Evolutionary conservation across 2,329 filamentous ascomycete genomes (phyloP).

Genomic region (Aspergillus flavus): DNA sequence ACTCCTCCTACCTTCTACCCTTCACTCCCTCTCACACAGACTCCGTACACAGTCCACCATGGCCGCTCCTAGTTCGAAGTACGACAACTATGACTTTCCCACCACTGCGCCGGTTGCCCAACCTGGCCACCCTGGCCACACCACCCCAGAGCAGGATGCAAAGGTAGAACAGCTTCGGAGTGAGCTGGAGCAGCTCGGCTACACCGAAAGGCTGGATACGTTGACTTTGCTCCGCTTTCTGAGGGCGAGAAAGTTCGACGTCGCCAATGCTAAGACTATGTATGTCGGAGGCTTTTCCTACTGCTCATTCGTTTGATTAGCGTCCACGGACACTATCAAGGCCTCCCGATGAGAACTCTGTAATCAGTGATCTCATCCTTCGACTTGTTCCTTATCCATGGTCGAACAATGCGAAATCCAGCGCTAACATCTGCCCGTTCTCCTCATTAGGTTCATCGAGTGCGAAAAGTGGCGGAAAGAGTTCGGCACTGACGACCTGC

Average conservation of each 20-base stretch:
- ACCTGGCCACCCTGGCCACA: conserved; percentile 83
- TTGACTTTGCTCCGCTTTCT: conserved; percentile 91
- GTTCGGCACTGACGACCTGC: conserved; percentile 79
- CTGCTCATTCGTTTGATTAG: not conserved
- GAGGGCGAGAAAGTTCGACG: conserved; percentile 92
- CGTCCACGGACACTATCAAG: not conserved
- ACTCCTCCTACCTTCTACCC: conserved; percentile 11
- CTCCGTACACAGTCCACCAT: conserved; percentile 27
- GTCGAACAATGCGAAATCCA: not conserved
- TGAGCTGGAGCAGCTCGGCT: conserved; percentile 81
- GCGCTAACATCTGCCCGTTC: conserved; percentile 15
- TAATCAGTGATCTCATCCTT: not conserved
- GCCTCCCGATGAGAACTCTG: not conserved
- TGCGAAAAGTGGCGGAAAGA: conserved; percentile 89
- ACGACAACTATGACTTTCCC: conserved; percentile 95
- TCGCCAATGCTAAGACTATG: conserved; percentile 83
- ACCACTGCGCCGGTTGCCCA: conserved; percentile 70
- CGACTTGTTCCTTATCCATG: not conserved
- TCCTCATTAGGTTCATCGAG: conserved; percentile 74
- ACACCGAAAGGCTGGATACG: conserved; percentile 84
- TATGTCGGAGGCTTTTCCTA: conserved; percentile 51
- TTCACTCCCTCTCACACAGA: conserved; percentile 11
- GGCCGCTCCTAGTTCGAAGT: conserved; percentile 73
- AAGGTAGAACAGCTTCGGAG: conserved; percentile 82
- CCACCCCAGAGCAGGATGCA: conserved; percentile 84